phyloP scores from a whole-genome alignment of 257 asterid genomes.

The Penstemon newberryi region DNA sequence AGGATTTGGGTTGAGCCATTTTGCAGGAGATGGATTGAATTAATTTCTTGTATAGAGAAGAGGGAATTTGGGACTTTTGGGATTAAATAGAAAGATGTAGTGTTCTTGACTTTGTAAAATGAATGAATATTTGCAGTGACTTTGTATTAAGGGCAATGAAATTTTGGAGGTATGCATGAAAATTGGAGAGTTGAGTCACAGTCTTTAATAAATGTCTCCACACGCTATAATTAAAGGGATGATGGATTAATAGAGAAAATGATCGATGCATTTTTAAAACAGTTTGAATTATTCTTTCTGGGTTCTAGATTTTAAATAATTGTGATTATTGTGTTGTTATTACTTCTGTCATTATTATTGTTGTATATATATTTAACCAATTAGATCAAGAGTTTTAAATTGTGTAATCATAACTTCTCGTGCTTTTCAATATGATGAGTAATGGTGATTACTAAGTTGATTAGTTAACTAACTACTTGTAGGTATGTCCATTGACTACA shows the following conservation, averaged over 20 bases:
- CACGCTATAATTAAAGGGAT: background rate
- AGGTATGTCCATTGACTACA: no score
- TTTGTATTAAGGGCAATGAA: constrained; percentile 3
- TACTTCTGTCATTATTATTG: background rate
- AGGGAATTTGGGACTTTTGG: background rate
- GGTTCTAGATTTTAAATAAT: background rate
- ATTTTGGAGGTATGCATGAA: constrained; percentile 3
- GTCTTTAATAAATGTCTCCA: constrained; percentile 18
- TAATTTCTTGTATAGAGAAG: background rate
- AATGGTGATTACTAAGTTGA: no score
- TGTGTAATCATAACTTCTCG: no score
- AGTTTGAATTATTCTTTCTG: constrained; percentile 17
- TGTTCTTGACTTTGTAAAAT: background rate
- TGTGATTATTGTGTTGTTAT: background rate
- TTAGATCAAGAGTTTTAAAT: no score
- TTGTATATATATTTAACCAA: no score
- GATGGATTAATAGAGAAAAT: background rate
- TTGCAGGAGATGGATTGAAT: background rate
- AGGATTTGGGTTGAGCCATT: constrained; percentile 31
- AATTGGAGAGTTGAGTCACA: background rate
- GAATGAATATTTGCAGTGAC: background rate
- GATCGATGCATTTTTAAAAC: background rate
- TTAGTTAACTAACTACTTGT: no score
- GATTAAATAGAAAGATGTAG: background rate
- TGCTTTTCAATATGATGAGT: no score